Conservation (phyloP, 2,329 filamentous ascomycete species). For the Clathrospora elynae region DNA sequence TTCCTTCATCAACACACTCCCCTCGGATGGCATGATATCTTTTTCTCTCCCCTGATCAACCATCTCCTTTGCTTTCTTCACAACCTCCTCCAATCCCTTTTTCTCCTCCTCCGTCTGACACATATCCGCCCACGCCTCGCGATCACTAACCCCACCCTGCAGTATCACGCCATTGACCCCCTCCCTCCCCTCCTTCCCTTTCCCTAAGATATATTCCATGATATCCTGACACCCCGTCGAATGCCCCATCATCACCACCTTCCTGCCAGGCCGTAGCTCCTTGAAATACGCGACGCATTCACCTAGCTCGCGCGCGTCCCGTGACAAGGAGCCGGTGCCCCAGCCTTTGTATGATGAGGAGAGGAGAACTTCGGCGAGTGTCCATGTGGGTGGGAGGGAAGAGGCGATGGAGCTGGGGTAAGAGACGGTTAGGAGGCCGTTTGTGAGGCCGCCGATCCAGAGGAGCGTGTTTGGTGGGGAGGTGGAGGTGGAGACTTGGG, state of each 20-base stretch:
- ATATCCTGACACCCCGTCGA: constrained; percentile 71
- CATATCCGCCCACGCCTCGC: constrained; percentile 62
- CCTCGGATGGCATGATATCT: constrained; percentile 58
- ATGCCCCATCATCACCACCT: constrained; percentile 71
- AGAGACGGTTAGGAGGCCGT: constrained; percentile 68
- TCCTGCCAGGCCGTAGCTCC: constrained; percentile 49
- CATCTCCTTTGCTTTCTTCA: constrained; percentile 60
- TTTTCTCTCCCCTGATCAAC: constrained; percentile 60
- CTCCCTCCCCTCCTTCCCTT: constrained; percentile 49
- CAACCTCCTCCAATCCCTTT: constrained; percentile 15
- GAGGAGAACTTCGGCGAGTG: constrained; percentile 57
- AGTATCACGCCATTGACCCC: constrained; percentile 75
- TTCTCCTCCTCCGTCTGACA: constrained; percentile 32
- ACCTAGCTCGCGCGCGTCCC: constrained; percentile 61
- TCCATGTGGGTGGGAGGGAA: constrained; percentile 58
- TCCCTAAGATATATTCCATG: constrained; percentile 64
- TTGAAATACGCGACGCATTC: constrained; percentile 59
- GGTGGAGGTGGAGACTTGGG: constrained; percentile 24
- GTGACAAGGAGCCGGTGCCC: constrained; percentile 58
- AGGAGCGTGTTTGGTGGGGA: constrained; percentile 61
- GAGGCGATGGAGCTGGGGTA: constrained; percentile 60
- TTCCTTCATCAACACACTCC: constrained; percentile 32
- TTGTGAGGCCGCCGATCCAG: constrained; percentile 72
- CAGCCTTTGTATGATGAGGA: constrained; percentile 61
- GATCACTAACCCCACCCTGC: constrained; percentile 79